Evolutionary conservation across 2,329 filamentous ascomycete genomes (phyloP), one percentile per base, ranked within the genome.

Genomic region (Sporothrix mexicana): DNA sequence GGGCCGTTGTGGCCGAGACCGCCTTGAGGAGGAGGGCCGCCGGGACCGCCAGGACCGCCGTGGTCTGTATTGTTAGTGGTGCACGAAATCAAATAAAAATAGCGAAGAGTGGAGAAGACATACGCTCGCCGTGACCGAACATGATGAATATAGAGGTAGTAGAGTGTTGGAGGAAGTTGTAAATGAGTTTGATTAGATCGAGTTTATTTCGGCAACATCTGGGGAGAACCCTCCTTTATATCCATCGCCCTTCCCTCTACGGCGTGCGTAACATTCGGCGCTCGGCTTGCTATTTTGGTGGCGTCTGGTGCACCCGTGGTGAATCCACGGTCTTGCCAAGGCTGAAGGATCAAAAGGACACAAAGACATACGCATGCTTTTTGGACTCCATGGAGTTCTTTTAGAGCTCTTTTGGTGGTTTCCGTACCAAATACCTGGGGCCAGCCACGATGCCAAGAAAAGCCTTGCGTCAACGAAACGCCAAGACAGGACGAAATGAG

Each of bases 91-190:
- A 41, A n/a, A n/a, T 8, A 15, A 8, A 17, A 15, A 10, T 41
- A 20, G 25, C 13, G 4, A n/a, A 41, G 57, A 36, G 30, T 36
- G 30, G 25, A 36, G 7, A 30, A n/a, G 36, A 25, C 61, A 47
- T 47, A 66, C 61, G 41, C 61, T 66, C 41, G 61, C 41, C 59
- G 59, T 62, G 59, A 7, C 59, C 59, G n/a, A 62, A 62, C 59
- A 62, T 62, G 59, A 45, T 62, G 59, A 12, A 17, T 23, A n/a
- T 43, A 5, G 30, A 36, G 7, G 30, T 20, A 45, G 59, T 62
- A 36, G 59, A 12, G n/a, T 43, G 12, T 13, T 41, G 15, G 59
- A 13, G 13, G 36, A 43, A 43, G 36, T 15, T 62, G 59, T 45
- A 10, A 17, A 12, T 62, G 30, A 36, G 30, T 36, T 36, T 36